Base-by-base conservation (phyloP, 768 basidiomycete species). In the Phylloporus scabripes region DNA sequence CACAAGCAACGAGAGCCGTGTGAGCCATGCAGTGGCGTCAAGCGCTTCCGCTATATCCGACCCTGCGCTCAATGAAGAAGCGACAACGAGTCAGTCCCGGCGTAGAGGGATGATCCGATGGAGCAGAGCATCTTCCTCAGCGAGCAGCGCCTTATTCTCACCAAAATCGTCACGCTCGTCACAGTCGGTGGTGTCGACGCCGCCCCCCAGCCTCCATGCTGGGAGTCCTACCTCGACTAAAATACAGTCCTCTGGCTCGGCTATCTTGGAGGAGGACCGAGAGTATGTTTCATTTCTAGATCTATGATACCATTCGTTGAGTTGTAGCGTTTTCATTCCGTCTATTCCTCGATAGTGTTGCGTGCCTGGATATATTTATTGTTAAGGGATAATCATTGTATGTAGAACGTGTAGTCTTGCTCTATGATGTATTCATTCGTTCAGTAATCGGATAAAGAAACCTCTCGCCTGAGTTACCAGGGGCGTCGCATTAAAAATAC, bases 271-370 rank as follows among this genome's bases (percentile, higher is more conserved):
- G 39, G 49, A 50, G 18, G 40, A 48, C 34, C 37, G 7, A 37
- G 59, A 64, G 31, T 63, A 57, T 46, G 50, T 64, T 12, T 64
- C 63, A 14, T 64, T 64, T 28, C 42, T 64, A 45, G 63, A 64
- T 2, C 24, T 64, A 14, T 37, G 36, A 46, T 43, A 28, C 23
- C 20, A 1, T 23, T 40, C 39, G 11, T 40, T 40, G 18, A 4
- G 20, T 14, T 8, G 36, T 11, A 37, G 36, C 18, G 17, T 39
- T 39, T 20, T 23, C 38, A 10, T 20, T 20, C 7, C 36, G 33
- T 37, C 15, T n/a, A 33, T 33, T 37, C 18, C 36, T 11, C 18
- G 36, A 37, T 37, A 18, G 17, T 14, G 18, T 20, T 20, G 8
- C 24, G 4, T 7, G 37, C 2, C 20, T 38, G 7, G 37, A 10